Evolutionary conservation across 345 rosid genomes (phyloP), one percentile per base, ranked within the genome.

Genomic region (Populus tremula): DNA sequence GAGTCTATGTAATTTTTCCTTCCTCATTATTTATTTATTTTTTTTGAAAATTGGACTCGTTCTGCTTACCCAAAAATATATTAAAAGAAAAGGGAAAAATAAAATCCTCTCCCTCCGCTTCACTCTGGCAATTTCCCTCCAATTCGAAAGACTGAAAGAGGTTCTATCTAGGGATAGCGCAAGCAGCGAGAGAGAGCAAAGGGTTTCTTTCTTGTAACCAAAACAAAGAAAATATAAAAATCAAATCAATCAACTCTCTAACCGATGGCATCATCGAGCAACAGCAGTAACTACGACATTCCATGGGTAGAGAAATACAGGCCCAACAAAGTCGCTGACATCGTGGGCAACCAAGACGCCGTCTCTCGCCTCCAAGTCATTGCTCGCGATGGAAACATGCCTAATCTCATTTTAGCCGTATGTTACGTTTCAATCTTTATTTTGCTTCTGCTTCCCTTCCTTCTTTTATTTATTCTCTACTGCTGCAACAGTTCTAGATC

Each of bases 301-400:
- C 98, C 98, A 13, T 96, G 99, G 99, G 98, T 96, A 29, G 99
- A 96, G 90, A 96, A 96, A 78, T 96, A 90, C 88, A 77, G 97
- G 31, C 98, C 99, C 23, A 87, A 53, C 82, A 93, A 89, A 77
- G 90, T 93, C 63, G 71, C 84, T 25, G 97, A 92, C 78, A 90
- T 96, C 73, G 98, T 96, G 27, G 99, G 99, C 59, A 93, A 96
- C 75, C 88, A 87, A 79, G 99, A 96, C 41, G 93, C 97, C 1
- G 95, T 93, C 79, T 91, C 97, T 3, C 89, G 97, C 72, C 97
- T 96, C 72, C 93, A 91, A 86, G 97, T 93, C 86, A 90, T 96
- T 43, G 96, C 98, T 78, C 96, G 88, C 78, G 96, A 92, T 73
- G 97, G 99, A 77, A 96, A 96, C 92, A 93, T 96, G 97, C 97